phyloP scores from a whole-genome alignment of 208 protist species.

The Naegleria fowleri region DNA sequence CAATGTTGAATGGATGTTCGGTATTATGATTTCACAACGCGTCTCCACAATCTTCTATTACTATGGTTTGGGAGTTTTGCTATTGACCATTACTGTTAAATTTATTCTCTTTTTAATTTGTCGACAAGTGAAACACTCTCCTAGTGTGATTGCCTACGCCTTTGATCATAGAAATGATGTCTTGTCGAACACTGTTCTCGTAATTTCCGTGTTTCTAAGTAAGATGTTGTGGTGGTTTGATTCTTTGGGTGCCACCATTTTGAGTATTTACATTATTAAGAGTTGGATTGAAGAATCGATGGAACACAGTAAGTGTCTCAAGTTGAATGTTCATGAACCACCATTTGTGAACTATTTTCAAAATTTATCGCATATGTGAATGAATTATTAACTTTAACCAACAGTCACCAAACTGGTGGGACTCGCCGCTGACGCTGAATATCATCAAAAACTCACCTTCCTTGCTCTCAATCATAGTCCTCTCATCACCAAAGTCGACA shows the following conservation, averaged over 20 bases:
- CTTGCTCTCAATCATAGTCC: slow-evolving; percentile 45
- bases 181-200: slow-evolving; percentile 42
- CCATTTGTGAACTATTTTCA: too few relatives aligned
- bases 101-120: background rate
- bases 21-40: background rate
- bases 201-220: slow-evolving; percentile 28
- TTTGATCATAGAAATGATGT: slow-evolving; percentile 58
- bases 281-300: slow-evolving; percentile 16
- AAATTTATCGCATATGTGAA: too few relatives aligned
- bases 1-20: background rate
- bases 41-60: background rate
- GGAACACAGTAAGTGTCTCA: slow-evolving; percentile 36
- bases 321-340: too few relatives aligned
- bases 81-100: background rate
- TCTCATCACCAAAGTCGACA: slow-evolving; percentile 44
- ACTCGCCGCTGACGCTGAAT: slow-evolving; percentile 31
- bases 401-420: slow-evolving; percentile 41
- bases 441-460: slow-evolving; percentile 47
- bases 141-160: slow-evolving; percentile 39
- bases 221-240: slow-evolving; percentile 40
- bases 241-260: slow-evolving; percentile 43
- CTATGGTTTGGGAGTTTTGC: background rate
- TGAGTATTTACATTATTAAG: slow-evolving; percentile 41
- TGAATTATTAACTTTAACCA: too few relatives aligned
- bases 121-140: background rate